Base-by-base conservation (phyloP, 176 grass and related monocot species). In the Canna indica region DNA sequence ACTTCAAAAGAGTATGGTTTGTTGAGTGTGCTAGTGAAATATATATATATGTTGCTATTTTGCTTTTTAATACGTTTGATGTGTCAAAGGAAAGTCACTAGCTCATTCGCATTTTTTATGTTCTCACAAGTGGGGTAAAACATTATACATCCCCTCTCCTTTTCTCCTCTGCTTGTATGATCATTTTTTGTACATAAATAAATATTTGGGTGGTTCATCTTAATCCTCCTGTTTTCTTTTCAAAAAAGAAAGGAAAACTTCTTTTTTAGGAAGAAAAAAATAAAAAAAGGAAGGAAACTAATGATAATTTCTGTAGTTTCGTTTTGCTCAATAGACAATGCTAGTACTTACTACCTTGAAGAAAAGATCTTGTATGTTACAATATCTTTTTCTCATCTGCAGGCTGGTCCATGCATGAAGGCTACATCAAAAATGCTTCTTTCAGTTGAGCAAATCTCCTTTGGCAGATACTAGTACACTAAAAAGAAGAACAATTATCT, bases 401-500 rank as follows among this genome's bases (percentile, higher is more conserved):
- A 66, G 63, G 63, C 34, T 66, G 22, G 29, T 33, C 63, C 12
- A 24, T 18, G 20, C 20, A 38, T 66, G 16, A 65, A 71, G 18
- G 45, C 42, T 3, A 30, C 44, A 48, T 18, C 7, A 29, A 33
- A 52, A 52, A 14, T 53, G 46, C 28, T 71, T 32, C 47, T 52
- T 73, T 52, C 32, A 52, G 61, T 36, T 27, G 73, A 42, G 41
- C 39, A 64, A 75, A 50, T 65, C 59, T 64, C 42, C 59, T 63
- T 36, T 36, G 28, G 59, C 38, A 64, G 42, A 12, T 39, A 7
- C 20, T 73, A 69, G 5, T 44, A 10, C 67, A 14, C 15, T 29
- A 27, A 4, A 70, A 39, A 9, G 44, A 46, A 20, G 44, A 46
- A 20, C 64, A 18, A 32, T 18, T 52, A 50, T 65, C 22, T 25